These are phyloP conservation scores for Poterioochromonas sp. DNA, from an alignment of 352 stramenopile genomes.

Conservation along the genomic window DNA sequence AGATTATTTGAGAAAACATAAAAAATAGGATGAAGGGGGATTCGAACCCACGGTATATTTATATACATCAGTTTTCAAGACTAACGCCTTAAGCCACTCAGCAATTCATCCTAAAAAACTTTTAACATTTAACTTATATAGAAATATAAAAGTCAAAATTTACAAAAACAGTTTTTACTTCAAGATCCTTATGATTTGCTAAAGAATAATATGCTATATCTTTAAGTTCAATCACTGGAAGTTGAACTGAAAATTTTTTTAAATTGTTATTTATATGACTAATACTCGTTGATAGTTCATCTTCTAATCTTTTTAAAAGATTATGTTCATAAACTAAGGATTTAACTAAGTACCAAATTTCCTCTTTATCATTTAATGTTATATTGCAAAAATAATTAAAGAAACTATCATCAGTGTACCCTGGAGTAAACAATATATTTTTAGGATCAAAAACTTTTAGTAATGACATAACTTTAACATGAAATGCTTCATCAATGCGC, in stretches of 20 bases:
- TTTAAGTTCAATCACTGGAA: conserved; percentile 31
- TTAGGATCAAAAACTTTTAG: conserved; percentile 32
- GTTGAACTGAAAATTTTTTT: conserved; percentile 32
- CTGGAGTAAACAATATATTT: conserved; percentile 32
- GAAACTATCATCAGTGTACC: conserved; percentile 30
- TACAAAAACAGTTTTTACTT: conserved; percentile 32
- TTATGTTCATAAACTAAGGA: conserved; percentile 32
- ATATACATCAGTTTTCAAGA: conserved; percentile 2
- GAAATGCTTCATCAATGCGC: conserved; percentile 30
- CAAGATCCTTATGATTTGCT: conserved; percentile 31
- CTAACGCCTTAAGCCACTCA: conserved; percentile 19
- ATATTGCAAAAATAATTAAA: conserved; percentile 33
- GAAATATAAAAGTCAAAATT: conserved; percentile 32
- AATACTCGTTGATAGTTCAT: conserved; percentile 31
- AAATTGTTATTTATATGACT: conserved; percentile 32
- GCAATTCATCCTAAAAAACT: conserved; percentile 25
- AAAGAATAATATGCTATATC: conserved; percentile 32
- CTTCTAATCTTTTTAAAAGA: conserved; percentile 32
- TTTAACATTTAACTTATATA: conserved; percentile 35
- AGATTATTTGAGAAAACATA: conserved; percentile 4
- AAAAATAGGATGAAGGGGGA: conserved; percentile 9
- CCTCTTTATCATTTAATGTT: conserved; percentile 32
- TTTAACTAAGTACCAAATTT: conserved; percentile 32
- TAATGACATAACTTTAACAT: conserved; percentile 32
- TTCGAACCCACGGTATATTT: conserved; percentile 20